These are phyloP conservation scores for Cutaneotrichosporon spelunceum DNA, from an alignment of 1,284 basidiomycete species.

Conservation along the genomic window DNA sequence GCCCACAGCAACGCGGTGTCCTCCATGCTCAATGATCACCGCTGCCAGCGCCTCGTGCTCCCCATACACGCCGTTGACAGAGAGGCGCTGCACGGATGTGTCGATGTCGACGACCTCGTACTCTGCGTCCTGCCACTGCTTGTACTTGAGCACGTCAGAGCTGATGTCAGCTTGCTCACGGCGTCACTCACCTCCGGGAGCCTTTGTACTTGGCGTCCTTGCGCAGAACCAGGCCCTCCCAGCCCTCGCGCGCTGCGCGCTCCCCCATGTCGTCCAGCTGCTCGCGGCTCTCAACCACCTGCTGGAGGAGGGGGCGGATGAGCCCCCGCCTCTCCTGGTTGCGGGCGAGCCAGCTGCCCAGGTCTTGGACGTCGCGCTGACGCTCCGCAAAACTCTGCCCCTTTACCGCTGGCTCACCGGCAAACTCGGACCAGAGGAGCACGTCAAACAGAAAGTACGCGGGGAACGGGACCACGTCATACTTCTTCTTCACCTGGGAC, in stretches of 20 bases:
- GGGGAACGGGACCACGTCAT: slow-evolving; percentile 28
- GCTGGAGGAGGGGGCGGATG: slow-evolving; percentile 36
- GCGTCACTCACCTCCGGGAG: slow-evolving; percentile 34
- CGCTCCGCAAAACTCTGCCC: neutral
- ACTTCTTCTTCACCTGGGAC: slow-evolving; percentile 31
- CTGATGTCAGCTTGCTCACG: slow-evolving; percentile 17
- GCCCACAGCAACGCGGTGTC: slow-evolving; percentile 41
- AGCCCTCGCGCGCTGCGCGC: slow-evolving; percentile 38
- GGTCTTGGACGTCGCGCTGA: slow-evolving; percentile 5
- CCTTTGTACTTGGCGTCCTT: slow-evolving; percentile 44
- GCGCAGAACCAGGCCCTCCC: slow-evolving; percentile 49
- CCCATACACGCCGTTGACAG: slow-evolving; percentile 37
- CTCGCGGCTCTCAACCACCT: slow-evolving; percentile 17
- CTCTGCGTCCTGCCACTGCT: slow-evolving; percentile 49
- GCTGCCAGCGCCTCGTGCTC: slow-evolving; percentile 38
- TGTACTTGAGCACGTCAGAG: slow-evolving; percentile 46
- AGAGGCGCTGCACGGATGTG: slow-evolving; percentile 34
- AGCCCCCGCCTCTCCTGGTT: neutral
- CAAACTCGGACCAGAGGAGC: slow-evolving; percentile 34
- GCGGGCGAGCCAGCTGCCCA: neutral
- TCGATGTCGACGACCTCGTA: slow-evolving; percentile 37
- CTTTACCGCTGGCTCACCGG: neutral
- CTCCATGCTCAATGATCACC: slow-evolving; percentile 45
- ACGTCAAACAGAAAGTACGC: slow-evolving; percentile 45
- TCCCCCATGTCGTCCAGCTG: slow-evolving; percentile 41